Base-by-base conservation (phyloP, 139 green algal species). In the Chlorella ohadii region DNA sequence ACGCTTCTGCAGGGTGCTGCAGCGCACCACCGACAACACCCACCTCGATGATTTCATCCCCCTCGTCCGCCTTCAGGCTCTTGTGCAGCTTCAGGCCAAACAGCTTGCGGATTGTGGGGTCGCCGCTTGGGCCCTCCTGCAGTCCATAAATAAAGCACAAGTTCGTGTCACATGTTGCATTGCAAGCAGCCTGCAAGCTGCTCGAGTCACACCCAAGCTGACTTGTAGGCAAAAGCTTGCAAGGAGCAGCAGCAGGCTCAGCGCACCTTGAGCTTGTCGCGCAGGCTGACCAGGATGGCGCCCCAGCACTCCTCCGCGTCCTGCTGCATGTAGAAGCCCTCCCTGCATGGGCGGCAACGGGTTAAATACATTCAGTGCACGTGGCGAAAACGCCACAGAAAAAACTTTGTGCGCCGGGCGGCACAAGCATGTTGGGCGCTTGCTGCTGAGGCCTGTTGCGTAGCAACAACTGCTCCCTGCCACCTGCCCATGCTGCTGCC, bases 281-380 rank as follows among this genome's bases (percentile, higher is more conserved):
- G 84, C 17, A 99, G 86, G 13, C 86, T 87, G 84, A 94, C 93
- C 73, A 99, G 71, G 23, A 99, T 76, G 88, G 97, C 92, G 11
- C 91, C 95, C 93, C 93, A 99, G 90, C 97, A 99, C 89, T 99
- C 97, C 90, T 99, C 97, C 23, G 97, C 97, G 85, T 99, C 97
- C 91, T 99, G 97, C 91, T 99, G 97, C 89, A 94, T 95, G 88
- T 92, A 96, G 27, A 89, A 81, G 38, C 96, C 94, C 34, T 89
- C 86, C 44, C 86, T 57, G 47, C 85, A 87, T 72, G 85, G 19
- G 13, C n/a, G n/a, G n/a, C n/a, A n/a, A n/a, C n/a, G n/a, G n/a
- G n/a, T n/a, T n/a, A n/a, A n/a, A 9, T 9, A 51, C 44, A 51
- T 51, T 6, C 44, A 51, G 44, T 51, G 44, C 7, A 51, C n/a